A percentile compares a stretch with the other conserved stretches of the same genome.
These are phyloP conservation scores for Auriscalpium microsporum DNA, from an alignment of 768 basidiomycete genomes.

Conservation along the genomic window DNA sequence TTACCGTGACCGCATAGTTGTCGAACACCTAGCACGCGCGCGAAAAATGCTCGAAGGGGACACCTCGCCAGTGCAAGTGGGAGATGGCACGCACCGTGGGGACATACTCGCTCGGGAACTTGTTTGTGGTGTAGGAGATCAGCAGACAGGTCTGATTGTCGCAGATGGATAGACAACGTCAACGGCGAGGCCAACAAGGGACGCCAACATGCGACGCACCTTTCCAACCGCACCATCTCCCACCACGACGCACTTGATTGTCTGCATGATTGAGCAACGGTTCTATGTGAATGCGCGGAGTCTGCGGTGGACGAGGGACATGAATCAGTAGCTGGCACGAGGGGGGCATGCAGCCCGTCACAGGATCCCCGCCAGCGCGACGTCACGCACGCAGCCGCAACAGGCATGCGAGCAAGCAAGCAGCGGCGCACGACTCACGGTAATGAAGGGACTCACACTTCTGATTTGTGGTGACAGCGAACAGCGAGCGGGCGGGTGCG, in stretches of 20 bases:
- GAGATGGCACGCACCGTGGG: slow-evolving; percentile 67
- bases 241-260: slow-evolving; percentile 96
- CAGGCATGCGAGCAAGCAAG: background rate
- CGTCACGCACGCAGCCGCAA: background rate
- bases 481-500: slow-evolving; percentile 8
- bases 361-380: background rate
- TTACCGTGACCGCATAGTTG: slow-evolving; percentile 99
- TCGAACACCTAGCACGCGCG: slow-evolving; percentile 67
- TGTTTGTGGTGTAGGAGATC: slow-evolving; percentile 97
- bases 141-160: slow-evolving; percentile 76
- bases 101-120: slow-evolving; percentile 98
- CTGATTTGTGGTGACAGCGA: slow-evolving; percentile 1
- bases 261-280: slow-evolving; percentile 58
- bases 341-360: background rate
- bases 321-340: slow-evolving; percentile 3
- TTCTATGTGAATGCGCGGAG: background rate
- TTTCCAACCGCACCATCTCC: slow-evolving; percentile 98
- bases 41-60: slow-evolving; percentile 9
- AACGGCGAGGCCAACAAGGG: background rate
- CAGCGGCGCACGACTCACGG: background rate
- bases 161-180: background rate
- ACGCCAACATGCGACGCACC: slow-evolving; percentile 40
- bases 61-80: slow-evolving; percentile 1
- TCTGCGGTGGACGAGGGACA: background rate
- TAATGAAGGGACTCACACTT: slow-evolving; percentile 6